Evolutionary conservation across 441 rosid genomes (phyloP).

Genomic region (Populus hybrid): DNA sequence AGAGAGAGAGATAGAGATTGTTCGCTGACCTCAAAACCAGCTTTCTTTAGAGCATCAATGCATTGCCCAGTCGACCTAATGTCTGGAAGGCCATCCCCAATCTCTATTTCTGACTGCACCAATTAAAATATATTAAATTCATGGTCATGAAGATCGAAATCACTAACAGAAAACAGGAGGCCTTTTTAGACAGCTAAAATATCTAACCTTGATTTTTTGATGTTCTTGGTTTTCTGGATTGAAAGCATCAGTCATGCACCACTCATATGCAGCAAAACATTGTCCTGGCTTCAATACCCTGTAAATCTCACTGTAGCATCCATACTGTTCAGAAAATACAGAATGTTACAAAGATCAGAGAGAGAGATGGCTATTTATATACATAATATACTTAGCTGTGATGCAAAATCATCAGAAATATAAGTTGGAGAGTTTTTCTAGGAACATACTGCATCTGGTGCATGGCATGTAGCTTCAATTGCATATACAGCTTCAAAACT

Average conservation of each 20-base stretch:
- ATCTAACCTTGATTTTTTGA: conserved; percentile 69
- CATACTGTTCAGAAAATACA: conserved; percentile 42
- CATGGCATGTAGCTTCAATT: conserved; percentile 97
- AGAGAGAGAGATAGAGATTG: not conserved
- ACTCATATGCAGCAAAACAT: conserved; percentile 85
- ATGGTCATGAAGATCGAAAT: conserved; percentile 3
- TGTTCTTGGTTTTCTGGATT: conserved; percentile 69
- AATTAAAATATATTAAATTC: conserved; percentile 1
- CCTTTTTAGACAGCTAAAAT: not conserved
- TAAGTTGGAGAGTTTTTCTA: not conserved
- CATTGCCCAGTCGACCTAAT: conserved; percentile 70
- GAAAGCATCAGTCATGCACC: conserved; percentile 96
- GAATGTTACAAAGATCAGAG: conserved; percentile 7
- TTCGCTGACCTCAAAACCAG: conserved; percentile 68
- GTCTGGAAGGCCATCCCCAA: conserved; percentile 92
- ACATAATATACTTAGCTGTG: not conserved
- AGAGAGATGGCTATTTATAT: not conserved
- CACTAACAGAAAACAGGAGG: not conserved
- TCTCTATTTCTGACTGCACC: conserved; percentile 74
- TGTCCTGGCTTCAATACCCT: conserved; percentile 94
- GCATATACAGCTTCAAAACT: conserved; percentile 90
- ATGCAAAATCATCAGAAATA: not conserved
- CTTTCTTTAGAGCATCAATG: conserved; percentile 73
- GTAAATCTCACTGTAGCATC: conserved; percentile 94
- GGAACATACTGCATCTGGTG: conserved; percentile 86